Evolutionary conservation across 225 moss, liverwort and hornwort species (phyloP).

Genomic region (Thuidium tamariscinum): DNA sequence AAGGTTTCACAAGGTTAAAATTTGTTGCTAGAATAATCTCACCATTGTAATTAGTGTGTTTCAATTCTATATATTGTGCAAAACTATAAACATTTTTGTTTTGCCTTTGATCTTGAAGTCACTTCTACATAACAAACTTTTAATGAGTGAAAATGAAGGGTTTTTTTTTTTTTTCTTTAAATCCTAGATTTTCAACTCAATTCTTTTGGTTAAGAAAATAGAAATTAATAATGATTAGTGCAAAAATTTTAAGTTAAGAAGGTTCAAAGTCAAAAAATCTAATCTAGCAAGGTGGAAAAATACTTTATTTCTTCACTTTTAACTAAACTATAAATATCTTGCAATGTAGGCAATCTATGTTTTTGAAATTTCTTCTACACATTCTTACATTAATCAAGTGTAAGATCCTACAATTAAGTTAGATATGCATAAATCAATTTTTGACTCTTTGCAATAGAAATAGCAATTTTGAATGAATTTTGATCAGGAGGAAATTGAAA

Average conservation of each 20-base stretch:
- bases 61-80: too few relatives aligned
- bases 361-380: rapidly evolving
- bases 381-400: neutral
- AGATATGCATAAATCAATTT: too few relatives aligned
- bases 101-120: too few relatives aligned
- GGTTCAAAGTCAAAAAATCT: neutral
- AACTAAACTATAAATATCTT: neutral
- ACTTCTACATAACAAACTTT: neutral
- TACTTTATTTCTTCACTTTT: neutral
- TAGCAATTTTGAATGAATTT: neutral
- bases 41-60: too few relatives aligned
- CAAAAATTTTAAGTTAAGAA: neutral
- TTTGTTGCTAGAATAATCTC: too few relatives aligned
- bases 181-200: neutral
- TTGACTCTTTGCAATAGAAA: neutral
- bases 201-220: neutral
- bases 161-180: neutral
- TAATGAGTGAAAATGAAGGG: too few relatives aligned
- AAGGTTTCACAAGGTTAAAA: too few relatives aligned
- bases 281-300: neutral
- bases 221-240: rapidly evolving
- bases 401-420: neutral
- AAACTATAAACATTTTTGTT: too few relatives aligned
- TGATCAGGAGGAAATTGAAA: too few relatives aligned
- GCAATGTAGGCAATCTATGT: rapidly evolving